Evolutionary conservation across 73 alveolate species (phyloP).

Genomic region (Paramecium primaurelia): DNA sequence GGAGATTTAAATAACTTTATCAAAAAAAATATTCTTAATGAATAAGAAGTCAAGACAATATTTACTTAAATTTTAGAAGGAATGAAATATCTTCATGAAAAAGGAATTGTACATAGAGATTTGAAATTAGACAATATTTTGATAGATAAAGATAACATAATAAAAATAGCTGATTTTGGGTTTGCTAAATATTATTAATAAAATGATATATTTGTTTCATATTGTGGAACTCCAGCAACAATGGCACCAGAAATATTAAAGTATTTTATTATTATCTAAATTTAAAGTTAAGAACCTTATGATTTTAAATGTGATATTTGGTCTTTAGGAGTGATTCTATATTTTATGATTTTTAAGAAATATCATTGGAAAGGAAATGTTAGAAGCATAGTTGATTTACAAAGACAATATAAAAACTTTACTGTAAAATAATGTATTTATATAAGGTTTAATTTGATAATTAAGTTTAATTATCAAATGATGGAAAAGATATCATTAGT

Average conservation of each 20-base stretch:
- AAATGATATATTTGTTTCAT: background rate
- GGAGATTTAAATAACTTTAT: conserved; percentile 30
- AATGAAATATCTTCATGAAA: conserved; percentile 69
- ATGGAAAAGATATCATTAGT: conserved; percentile 3
- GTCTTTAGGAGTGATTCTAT: conserved; percentile 18
- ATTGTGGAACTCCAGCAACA: conserved; percentile 25
- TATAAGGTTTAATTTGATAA: background rate
- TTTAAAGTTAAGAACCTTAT: background rate
- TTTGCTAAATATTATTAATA: background rate
- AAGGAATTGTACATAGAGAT: conserved; percentile 81
- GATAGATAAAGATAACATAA: conserved; percentile 16
- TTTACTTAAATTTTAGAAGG: conserved; percentile 66
- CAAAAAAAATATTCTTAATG: background rate
- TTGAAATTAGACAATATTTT: conserved; percentile 82
- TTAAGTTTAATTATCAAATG: background rate
- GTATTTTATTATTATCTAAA: background rate
- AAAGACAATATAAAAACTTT: background rate
- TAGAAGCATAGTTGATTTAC: background rate
- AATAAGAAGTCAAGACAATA: background rate
- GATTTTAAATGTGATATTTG: conserved; percentile 9
- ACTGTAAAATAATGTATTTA: background rate
- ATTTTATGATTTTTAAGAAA: background rate
- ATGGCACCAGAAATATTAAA: conserved; percentile 38
- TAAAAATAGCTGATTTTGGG: conserved; percentile 60
- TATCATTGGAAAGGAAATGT: conserved; percentile 1